Conservation (phyloP, 2,329 filamentous ascomycete genomes). For the Stachybotrys chlorohalonatus region DNA sequence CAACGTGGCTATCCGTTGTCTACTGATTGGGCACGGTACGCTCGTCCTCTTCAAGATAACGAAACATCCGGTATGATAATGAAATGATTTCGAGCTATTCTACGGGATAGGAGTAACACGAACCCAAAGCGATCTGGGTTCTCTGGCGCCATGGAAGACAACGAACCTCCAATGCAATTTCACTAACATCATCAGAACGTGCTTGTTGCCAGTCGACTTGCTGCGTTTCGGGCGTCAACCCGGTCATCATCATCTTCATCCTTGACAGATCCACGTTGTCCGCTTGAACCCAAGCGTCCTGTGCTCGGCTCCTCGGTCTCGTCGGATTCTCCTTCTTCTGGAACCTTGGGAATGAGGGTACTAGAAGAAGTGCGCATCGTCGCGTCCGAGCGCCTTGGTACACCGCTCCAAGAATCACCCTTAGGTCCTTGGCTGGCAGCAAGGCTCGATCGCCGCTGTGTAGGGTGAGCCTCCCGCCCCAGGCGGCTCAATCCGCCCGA, state of each 20-base stretch:
- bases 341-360: constrained; percentile 55
- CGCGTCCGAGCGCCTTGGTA: constrained; percentile 74
- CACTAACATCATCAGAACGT: constrained; percentile 56
- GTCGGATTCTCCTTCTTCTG: constrained; percentile 50
- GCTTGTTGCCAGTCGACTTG: constrained; percentile 85
- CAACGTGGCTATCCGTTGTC: not conserved
- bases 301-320: constrained; percentile 27
- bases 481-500: constrained; percentile 84
- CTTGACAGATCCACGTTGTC: constrained; percentile 44
- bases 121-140: not conserved
- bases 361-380: constrained; percentile 68
- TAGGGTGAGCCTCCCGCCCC: constrained; percentile 79
- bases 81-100: not conserved
- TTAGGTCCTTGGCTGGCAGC: constrained; percentile 90
- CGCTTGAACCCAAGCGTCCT: constrained; percentile 27
- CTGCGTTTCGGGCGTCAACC: constrained; percentile 91
- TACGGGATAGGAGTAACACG: not conserved
- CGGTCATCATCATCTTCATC: constrained; percentile 90
- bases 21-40: not conserved
- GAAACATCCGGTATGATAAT: not conserved
- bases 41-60: not conserved
- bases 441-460: constrained; percentile 62
- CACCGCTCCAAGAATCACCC: constrained; percentile 96
- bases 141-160: constrained; percentile 1
- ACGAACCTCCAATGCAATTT: constrained; percentile 6